Evolutionary conservation across 176 grass and related monocot species (phyloP).

Genomic region (Rhynchospora pubera): DNA sequence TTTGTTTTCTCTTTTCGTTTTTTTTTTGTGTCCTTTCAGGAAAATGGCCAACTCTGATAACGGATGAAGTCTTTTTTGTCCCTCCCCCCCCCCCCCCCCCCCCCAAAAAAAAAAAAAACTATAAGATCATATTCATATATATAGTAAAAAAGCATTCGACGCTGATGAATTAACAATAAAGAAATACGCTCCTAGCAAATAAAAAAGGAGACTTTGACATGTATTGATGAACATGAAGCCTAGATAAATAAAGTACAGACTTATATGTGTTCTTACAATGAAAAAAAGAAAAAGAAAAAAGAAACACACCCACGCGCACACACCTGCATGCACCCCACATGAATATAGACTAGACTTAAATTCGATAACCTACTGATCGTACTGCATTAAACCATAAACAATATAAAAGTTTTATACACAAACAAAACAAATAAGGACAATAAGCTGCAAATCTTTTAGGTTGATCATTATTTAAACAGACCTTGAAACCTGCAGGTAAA

Average conservation of each 20-base stretch:
- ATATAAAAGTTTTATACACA: constrained; percentile 12
- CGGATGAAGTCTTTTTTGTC: neutral
- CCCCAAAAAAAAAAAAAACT: too few species aligned
- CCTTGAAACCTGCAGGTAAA: constrained; percentile 31
- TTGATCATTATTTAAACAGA: constrained; percentile 7
- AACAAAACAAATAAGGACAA: constrained; percentile 14
- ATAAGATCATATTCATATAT: neutral
- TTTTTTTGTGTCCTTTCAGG: neutral
- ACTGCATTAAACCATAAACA: constrained; percentile 4
- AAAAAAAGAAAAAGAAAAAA: neutral
- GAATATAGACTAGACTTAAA: neutral
- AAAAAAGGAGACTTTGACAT: neutral
- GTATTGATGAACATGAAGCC: constrained; percentile 26
- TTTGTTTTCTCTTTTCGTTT: too few species aligned
- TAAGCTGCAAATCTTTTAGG: neutral
- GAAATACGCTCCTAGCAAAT: neutral
- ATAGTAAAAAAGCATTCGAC: neutral
- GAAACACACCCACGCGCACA: neutral
- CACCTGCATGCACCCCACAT: neutral
- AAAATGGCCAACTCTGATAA: neutral
- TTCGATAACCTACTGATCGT: neutral
- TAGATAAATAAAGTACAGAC: constrained; percentile 25
- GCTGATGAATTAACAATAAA: neutral
- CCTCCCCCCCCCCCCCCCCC: too few species aligned
- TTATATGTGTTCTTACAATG: constrained; percentile 2